A percentile compares a stretch with the other conserved stretches of the same genome.
Evolutionary conservation across 2,329 filamentous ascomycete species (phyloP).

Genomic region (Neodidymelliopsis sp.): DNA sequence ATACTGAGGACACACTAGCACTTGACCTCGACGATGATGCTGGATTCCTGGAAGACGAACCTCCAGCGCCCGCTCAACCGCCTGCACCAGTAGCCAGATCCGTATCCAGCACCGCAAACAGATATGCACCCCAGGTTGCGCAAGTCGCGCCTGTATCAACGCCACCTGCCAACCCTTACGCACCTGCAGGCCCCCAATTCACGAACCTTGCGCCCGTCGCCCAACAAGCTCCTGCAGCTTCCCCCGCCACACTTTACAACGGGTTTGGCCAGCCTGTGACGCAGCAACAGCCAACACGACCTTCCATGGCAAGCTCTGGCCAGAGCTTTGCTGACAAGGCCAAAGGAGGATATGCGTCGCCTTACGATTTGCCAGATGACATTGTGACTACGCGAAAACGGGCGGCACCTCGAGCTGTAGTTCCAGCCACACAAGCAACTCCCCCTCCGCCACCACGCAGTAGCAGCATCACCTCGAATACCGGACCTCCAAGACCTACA

Average conservation of each 20-base stretch:
- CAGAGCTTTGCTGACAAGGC: conserved; percentile 91
- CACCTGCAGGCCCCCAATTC: conserved; percentile 59
- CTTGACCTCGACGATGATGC: conserved; percentile 86
- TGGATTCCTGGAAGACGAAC: conserved; percentile 79
- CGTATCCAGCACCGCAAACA: conserved; percentile 28
- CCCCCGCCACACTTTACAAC: conserved; percentile 38
- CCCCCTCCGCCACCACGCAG: conserved; percentile 67
- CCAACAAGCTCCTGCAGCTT: conserved; percentile 11
- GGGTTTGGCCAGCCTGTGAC: conserved; percentile 40
- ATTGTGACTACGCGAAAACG: conserved; percentile 75
- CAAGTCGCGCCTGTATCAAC: conserved; percentile 29
- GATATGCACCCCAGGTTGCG: conserved; percentile 49
- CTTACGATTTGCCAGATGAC: conserved; percentile 94
- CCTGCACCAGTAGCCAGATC: conserved; percentile 25
- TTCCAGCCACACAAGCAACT: conserved; percentile 49
- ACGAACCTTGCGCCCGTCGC: conserved; percentile 53
- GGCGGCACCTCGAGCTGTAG: conserved; percentile 36
- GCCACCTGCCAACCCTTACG: conserved; percentile 55
- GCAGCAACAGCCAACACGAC: conserved; percentile 51
- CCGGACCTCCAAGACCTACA: conserved; percentile 28
- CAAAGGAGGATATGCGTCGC: conserved; percentile 91
- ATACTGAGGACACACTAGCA: conserved; percentile 56
- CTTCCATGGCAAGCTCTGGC: conserved; percentile 58
- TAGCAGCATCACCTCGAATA: conserved; percentile 60
- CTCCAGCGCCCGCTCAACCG: conserved; percentile 48